Percentiles rank a stretch among this genome's conserved stretches.
Evolutionary conservation across 139 green algal species (phyloP).

Genomic region (Chlamydomonas asymmetrica): DNA sequence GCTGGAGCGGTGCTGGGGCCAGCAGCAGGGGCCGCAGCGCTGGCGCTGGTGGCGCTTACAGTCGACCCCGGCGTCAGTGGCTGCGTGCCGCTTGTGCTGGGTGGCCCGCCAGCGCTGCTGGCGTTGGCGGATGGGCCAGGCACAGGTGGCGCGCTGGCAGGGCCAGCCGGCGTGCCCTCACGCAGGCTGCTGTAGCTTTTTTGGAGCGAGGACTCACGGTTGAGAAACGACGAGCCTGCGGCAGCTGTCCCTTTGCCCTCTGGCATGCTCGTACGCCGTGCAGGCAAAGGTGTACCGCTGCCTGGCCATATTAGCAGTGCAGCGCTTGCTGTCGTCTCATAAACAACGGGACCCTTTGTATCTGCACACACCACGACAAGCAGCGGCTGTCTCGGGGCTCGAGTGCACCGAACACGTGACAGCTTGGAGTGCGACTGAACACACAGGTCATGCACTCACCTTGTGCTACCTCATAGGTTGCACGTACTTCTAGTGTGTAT

Average conservation of each 20-base stretch:
- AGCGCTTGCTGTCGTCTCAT: conserved; percentile 32
- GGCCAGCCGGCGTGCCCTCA: not conserved
- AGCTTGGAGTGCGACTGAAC: not conserved
- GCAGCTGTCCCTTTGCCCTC: not conserved
- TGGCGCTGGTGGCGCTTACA: no score
- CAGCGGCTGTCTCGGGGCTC: not conserved
- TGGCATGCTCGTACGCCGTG: no score
- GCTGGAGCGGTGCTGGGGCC: no score
- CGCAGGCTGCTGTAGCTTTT: not conserved
- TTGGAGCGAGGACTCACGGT: not conserved
- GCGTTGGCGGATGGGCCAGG: not conserved
- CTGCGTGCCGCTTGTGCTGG: no score
- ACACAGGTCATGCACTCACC: not conserved
- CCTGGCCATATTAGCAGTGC: conserved; percentile 24
- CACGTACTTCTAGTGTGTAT: conserved; percentile 31
- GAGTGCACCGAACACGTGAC: not conserved
- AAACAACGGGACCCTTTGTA: conserved; percentile 8
- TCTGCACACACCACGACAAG: not conserved
- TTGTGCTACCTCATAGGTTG: conserved; percentile 17
- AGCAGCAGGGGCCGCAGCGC: no score
- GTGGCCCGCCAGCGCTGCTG: no score
- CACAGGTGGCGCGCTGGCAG: not conserved
- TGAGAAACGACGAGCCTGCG: not conserved
- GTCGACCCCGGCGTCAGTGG: no score
- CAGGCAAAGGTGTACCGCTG: no score